Evolutionary conservation across 2,329 filamentous ascomycete species (phyloP).

Genomic region (Pseudogymnoascus sp.): DNA sequence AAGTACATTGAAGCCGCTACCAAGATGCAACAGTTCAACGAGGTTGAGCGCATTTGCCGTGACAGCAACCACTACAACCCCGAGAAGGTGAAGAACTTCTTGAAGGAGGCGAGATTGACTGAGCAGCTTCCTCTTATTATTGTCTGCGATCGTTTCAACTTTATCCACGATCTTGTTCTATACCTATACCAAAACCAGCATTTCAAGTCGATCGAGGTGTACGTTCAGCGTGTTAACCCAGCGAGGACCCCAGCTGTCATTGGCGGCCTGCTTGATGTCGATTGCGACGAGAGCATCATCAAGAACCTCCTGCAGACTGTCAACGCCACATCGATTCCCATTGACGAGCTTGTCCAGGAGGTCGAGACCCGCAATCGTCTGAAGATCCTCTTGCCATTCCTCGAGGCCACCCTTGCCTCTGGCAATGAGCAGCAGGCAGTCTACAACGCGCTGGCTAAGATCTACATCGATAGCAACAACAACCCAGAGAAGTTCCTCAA

Average conservation of each 20-base stretch:
- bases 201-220: constrained; percentile 97
- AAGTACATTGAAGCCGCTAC: constrained; percentile 99
- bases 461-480: constrained; percentile 98
- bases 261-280: constrained; percentile 87
- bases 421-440: constrained; percentile 96
- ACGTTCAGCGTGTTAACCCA: constrained; percentile 95
- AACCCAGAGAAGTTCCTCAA: constrained; percentile 96
- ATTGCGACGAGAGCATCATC: constrained; percentile 94
- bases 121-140: constrained; percentile 97
- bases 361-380: constrained; percentile 94
- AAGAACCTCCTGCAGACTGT: constrained; percentile 84
- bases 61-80: constrained; percentile 86
- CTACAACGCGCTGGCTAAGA: constrained; percentile 96
- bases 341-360: constrained; percentile 87
- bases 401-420: constrained; percentile 79
- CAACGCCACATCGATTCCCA: constrained; percentile 75
- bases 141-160: constrained; percentile 98
- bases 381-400: constrained; percentile 91
- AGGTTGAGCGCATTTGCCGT: constrained; percentile 94
- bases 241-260: constrained; percentile 84
- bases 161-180: constrained; percentile 91
- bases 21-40: constrained; percentile 84
- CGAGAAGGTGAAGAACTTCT: constrained; percentile 97
- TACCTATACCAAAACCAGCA: constrained; percentile 99
- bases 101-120: constrained; percentile 87